Evolutionary conservation across 768 basidiomycete genomes (phyloP).

Genomic region (Russula lepida): DNA sequence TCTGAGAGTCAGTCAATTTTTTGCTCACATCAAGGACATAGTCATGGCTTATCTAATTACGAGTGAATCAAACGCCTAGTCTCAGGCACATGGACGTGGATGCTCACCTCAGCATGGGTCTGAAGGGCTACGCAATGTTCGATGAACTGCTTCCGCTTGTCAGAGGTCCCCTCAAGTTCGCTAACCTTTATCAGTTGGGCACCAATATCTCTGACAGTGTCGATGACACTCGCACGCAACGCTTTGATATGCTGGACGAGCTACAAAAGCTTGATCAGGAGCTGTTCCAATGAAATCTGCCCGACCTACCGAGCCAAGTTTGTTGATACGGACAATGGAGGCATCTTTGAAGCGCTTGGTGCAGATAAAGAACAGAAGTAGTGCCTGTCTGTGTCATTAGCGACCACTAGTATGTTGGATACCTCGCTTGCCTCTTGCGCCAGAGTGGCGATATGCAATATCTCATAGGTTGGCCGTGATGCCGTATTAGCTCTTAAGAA

Average conservation of each 20-base stretch:
- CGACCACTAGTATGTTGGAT: not conserved
- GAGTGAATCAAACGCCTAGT: not conserved
- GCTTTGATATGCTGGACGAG: constrained; percentile 59
- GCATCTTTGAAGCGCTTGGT: constrained; percentile 65
- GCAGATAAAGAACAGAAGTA: constrained; percentile 62
- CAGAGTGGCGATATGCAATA: constrained; percentile 66
- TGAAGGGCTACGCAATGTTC: constrained; percentile 41
- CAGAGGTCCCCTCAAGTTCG: constrained; percentile 45
- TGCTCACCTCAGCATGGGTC: constrained; percentile 30
- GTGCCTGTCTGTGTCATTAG: constrained; percentile 40
- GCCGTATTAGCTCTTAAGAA: constrained; percentile 39
- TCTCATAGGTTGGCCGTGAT: constrained; percentile 38
- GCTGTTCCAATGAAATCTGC: not conserved
- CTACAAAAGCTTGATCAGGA: constrained; percentile 30
- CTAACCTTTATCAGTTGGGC: constrained; percentile 39
- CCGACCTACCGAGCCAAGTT: constrained; percentile 54
- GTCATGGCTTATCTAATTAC: constrained; percentile 50
- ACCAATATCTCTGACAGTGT: constrained; percentile 52
- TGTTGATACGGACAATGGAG: constrained; percentile 63
- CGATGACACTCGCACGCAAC: constrained; percentile 45
- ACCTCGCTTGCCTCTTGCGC: constrained; percentile 54
- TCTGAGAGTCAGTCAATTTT: constrained; percentile 59
- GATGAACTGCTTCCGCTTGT: constrained; percentile 44
- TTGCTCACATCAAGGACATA: constrained; percentile 54
- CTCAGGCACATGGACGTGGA: not conserved